Percentiles rank a stretch among this genome's conserved stretches.
These are phyloP conservation scores for Erysimum pusillum DNA, from an alignment of 441 rosid genomes.

Conservation along the genomic window DNA sequence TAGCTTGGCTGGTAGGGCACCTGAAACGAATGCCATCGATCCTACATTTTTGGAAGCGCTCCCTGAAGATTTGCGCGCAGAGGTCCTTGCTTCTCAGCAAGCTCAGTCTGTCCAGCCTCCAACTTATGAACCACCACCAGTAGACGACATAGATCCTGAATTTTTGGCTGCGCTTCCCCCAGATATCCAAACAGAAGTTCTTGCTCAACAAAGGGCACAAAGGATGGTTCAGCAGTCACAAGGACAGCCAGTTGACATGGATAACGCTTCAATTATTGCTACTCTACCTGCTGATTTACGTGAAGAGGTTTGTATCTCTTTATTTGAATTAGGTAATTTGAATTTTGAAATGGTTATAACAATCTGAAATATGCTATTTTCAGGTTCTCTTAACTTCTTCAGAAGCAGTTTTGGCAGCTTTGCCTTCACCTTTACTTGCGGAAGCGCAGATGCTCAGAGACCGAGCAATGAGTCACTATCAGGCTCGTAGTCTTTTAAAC, in stretches of 20 bases:
- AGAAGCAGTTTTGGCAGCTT: constrained; percentile 91
- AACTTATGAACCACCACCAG: constrained; percentile 83
- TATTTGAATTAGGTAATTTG: constrained; percentile 26
- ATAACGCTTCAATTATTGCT: constrained; percentile 97
- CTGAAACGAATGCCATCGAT: constrained; percentile 85
- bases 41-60: constrained; percentile 97
- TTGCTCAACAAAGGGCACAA: constrained; percentile 98
- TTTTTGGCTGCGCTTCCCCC: constrained; percentile 99
- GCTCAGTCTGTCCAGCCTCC: constrained; percentile 94
- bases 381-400: constrained; percentile 98
- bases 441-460: constrained; percentile 98
- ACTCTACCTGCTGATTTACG: constrained; percentile 98
- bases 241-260: constrained; percentile 99
- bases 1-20: constrained; percentile 67
- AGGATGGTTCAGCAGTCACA: constrained; percentile 89
- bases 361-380: constrained; percentile 36
- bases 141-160: constrained; percentile 96
- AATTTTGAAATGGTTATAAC: constrained; percentile 30
- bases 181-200: constrained; percentile 97
- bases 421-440: constrained; percentile 92
- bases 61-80: constrained; percentile 95
- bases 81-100: constrained; percentile 99
- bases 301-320: constrained; percentile 81
- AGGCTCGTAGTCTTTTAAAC: constrained; percentile 57
- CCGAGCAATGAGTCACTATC: constrained; percentile 98